phyloP scores from a whole-genome alignment of 148 eudicot species.

The Simmondsia chinensis region DNA sequence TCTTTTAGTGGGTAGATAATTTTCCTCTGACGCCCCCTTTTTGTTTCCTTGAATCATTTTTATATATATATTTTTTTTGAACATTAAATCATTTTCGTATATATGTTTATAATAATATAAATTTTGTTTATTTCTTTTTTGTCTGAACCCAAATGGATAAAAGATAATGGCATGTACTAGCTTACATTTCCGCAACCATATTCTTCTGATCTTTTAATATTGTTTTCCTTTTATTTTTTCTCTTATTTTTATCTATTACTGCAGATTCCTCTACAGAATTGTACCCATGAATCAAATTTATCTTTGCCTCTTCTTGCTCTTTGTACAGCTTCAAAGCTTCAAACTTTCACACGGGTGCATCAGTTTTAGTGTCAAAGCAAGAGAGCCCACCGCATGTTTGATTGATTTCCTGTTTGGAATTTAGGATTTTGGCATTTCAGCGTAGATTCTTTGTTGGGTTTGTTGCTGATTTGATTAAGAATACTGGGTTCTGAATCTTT shows the following conservation, averaged over 20 bases:
- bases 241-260: not conserved
- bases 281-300: slow-evolving; percentile 7
- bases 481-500: slow-evolving; percentile 11
- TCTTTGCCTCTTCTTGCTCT: not conserved
- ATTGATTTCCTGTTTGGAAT: not conserved
- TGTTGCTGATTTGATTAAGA: slow-evolving; percentile 9
- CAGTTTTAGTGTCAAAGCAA: slow-evolving; percentile 16
- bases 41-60: too few relatives aligned
- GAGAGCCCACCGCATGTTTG: slow-evolving; percentile 19
- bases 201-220: slow-evolving; percentile 14
- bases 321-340: slow-evolving; percentile 11
- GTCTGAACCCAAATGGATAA: slow-evolving; percentile 19
- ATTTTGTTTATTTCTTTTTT: too few relatives aligned
- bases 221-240: slow-evolving; percentile 4
- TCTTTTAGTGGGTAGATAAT: not conserved
- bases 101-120: not conserved
- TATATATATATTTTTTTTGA: not conserved
- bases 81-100: not conserved
- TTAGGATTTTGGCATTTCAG: slow-evolving; percentile 1
- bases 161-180: slow-evolving; percentile 27
- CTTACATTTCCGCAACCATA: slow-evolving; percentile 25
- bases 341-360: too few relatives aligned
- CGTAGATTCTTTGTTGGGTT: slow-evolving; percentile 5
- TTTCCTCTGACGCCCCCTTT: too few relatives aligned
- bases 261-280: slow-evolving; percentile 4